Evolutionary conservation across 2,329 filamentous ascomycete species (phyloP).

Genomic region (Aspergillaceae sp.): DNA sequence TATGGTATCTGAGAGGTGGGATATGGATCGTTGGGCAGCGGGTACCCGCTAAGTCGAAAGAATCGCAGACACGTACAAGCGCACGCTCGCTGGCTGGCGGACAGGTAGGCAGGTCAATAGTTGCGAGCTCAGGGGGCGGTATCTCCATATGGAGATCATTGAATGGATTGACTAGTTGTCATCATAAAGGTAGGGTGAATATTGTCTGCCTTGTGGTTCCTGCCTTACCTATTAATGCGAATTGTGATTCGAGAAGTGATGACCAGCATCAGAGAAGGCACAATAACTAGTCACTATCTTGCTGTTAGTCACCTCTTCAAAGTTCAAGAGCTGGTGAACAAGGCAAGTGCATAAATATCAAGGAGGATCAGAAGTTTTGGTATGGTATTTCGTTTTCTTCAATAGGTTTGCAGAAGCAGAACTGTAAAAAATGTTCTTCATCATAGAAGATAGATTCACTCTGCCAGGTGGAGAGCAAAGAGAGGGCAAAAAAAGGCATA

Average conservation of each 20-base stretch:
- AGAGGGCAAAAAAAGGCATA: not conserved
- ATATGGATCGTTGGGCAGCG: conserved; percentile 15
- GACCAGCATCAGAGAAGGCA: not conserved
- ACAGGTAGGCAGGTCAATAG: no score
- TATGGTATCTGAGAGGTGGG: conserved; percentile 39
- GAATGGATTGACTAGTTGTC: conserved; percentile 57
- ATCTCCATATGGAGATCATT: conserved; percentile 39
- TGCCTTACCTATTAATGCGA: conserved; percentile 12
- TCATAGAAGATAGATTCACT: conserved; percentile 25
- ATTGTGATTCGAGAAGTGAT: not conserved
- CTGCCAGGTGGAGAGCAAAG: not conserved
- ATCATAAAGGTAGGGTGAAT: conserved; percentile 38
- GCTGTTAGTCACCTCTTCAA: conserved; percentile 4
- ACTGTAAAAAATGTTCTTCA: conserved; percentile 49
- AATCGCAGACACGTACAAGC: no score
- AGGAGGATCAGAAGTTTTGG: conserved; percentile 43
- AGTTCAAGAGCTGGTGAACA: not conserved
- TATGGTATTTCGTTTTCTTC: conserved; percentile 53
- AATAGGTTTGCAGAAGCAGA: conserved; percentile 54
- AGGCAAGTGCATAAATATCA: not conserved
- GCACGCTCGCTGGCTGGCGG: no score
- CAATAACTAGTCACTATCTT: not conserved
- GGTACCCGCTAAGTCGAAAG: no score
- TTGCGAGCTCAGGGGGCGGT: conserved; percentile 29
- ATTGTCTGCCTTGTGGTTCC: conserved; percentile 5